Conservation (phyloP, 768 basidiomycete genomes). For the Leccinum boreale region DNA sequence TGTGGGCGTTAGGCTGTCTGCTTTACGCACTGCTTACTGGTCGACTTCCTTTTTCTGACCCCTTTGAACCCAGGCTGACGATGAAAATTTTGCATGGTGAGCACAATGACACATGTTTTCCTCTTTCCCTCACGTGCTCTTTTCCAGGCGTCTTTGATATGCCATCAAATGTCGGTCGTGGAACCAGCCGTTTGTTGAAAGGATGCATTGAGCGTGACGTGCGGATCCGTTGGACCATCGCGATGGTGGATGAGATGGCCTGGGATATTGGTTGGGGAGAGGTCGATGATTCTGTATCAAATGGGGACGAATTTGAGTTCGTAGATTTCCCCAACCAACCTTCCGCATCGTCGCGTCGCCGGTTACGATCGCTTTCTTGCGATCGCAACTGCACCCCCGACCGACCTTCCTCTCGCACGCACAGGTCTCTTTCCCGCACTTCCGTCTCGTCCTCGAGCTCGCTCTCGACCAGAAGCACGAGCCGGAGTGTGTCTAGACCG, state of each 20-base stretch:
- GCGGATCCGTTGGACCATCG: slow-evolving; percentile 71
- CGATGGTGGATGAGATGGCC: slow-evolving; percentile 73
- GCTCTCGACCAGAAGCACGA: slow-evolving; percentile 35
- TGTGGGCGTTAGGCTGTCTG: slow-evolving; percentile 94
- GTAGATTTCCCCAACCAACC: slow-evolving; percentile 17
- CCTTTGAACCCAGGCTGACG: slow-evolving; percentile 87
- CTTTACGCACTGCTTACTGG: slow-evolving; percentile 85
- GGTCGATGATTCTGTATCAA: slow-evolving; percentile 33
- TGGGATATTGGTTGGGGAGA: slow-evolving; percentile 78
- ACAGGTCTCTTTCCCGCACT: slow-evolving; percentile 50
- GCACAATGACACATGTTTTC: slow-evolving; percentile 24
- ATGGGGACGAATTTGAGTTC: slow-evolving; percentile 29
- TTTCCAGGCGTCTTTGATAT: slow-evolving; percentile 58
- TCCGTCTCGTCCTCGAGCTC: slow-evolving; percentile 41
- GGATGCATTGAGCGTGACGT: slow-evolving; percentile 77
- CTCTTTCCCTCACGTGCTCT: slow-evolving; percentile 8
- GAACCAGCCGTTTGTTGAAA: slow-evolving; percentile 63
- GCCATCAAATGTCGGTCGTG: slow-evolving; percentile 53
- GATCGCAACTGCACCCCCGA: slow-evolving; percentile 8
- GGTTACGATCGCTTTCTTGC: slow-evolving; percentile 31
- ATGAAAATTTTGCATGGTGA: slow-evolving; percentile 88
- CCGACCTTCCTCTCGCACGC: slow-evolving; percentile 27
- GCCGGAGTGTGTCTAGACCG: slow-evolving; percentile 42
- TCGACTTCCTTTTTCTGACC: slow-evolving; percentile 81
- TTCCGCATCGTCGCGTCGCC: slow-evolving; percentile 15